Percentiles rank a stretch among this genome's conserved stretches.
These are phyloP conservation scores for Daldinia sp. DNA, from an alignment of 2,329 filamentous ascomycete species.

Conservation along the genomic window DNA sequence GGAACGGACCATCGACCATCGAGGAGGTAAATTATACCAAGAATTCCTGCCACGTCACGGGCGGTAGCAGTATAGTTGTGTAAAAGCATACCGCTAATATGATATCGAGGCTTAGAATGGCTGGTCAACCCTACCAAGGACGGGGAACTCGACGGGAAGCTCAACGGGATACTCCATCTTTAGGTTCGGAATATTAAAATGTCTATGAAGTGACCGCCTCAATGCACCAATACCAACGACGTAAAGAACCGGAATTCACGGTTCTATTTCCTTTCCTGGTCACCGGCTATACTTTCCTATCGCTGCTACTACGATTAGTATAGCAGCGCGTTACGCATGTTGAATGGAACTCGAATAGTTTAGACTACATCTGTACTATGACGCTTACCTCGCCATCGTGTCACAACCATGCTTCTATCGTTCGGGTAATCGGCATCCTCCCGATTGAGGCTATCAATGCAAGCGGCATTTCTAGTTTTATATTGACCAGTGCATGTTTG, in stretches of 20 bases:
- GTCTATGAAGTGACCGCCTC: not conserved
- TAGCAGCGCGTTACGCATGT: not conserved
- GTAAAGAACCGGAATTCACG: not conserved
- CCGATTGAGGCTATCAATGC: not conserved
- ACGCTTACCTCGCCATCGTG: not conserved
- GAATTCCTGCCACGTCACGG: not conserved
- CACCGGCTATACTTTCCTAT: not conserved
- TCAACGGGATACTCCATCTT: not conserved
- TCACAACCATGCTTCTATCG: not conserved
- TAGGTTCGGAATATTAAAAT: not conserved
- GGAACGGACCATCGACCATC: not conserved
- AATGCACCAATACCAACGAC: not conserved
- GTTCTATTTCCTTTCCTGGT: not conserved
- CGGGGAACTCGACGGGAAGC: not conserved
- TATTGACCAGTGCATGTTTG: not conserved
- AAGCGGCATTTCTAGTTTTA: not conserved
- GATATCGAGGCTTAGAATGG: not conserved
- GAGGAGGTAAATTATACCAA: not conserved
- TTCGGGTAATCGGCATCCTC: not conserved
- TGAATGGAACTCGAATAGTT: not conserved
- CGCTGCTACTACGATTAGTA: not conserved
- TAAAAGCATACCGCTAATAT: not conserved
- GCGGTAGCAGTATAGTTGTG: not conserved
- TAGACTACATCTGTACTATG: not conserved
- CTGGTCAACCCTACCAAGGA: not conserved